Evolutionary conservation across 176 grass and related monocot species (phyloP).

Genomic region (Neostapfia colusana): DNA sequence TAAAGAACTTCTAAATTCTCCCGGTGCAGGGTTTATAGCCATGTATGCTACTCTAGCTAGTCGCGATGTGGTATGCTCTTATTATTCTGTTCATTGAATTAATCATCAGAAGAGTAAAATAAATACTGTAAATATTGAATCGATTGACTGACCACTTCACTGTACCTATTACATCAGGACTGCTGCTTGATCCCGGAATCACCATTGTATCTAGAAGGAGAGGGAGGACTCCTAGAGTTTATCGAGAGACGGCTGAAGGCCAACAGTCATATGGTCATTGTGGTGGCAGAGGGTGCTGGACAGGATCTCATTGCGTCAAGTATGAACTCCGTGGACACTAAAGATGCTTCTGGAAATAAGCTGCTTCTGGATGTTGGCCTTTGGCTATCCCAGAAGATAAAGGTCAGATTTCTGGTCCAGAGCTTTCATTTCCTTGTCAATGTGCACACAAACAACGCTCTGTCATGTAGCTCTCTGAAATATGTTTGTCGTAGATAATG

Average conservation of each 20-base stretch:
- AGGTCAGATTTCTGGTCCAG: conserved; percentile 57
- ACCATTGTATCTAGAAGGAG: conserved; percentile 85
- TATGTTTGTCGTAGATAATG: neutral
- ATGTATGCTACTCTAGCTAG: conserved; percentile 97
- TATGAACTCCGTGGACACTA: conserved; percentile 61
- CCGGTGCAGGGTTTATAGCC: conserved; percentile 78
- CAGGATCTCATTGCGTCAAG: conserved; percentile 85
- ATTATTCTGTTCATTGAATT: neutral
- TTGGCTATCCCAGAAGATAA: conserved; percentile 95
- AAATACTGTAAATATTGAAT: neutral
- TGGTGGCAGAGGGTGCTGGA: conserved; percentile 95
- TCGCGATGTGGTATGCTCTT: conserved; percentile 81
- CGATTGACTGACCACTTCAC: conserved; percentile 18
- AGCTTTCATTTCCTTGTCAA: conserved; percentile 32
- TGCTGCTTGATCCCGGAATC: conserved; percentile 97
- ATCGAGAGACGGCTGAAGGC: conserved; percentile 86
- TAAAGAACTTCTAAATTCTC: conserved; percentile 25
- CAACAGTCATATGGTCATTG: conserved; percentile 92
- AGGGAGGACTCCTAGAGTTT: conserved; percentile 85
- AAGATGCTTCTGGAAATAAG: conserved; percentile 98
- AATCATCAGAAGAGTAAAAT: neutral
- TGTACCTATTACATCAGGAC: conserved; percentile 53
- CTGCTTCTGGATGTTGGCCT: conserved; percentile 91
- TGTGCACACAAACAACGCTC: conserved; percentile 12
- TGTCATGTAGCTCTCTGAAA: conserved; percentile 2